Conservation (phyloP, 2,329 filamentous ascomycete genomes). For the Diplodia corticola region DNA sequence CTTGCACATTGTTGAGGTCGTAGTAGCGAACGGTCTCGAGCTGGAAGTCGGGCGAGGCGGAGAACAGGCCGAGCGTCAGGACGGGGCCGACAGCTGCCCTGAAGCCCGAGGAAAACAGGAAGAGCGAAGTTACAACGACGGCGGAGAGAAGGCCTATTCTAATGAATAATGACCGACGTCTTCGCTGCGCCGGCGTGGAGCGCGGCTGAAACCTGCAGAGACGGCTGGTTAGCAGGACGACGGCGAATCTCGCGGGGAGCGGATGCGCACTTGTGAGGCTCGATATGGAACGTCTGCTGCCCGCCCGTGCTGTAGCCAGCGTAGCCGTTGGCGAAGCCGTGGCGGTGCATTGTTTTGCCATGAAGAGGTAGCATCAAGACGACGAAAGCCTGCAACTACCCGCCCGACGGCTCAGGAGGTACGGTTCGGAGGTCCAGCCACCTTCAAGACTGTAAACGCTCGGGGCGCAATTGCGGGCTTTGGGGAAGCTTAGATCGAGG, state of each 20-base stretch:
- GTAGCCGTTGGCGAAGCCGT: constrained; percentile 80
- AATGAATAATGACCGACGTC: constrained; percentile 70
- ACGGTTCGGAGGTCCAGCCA: constrained; percentile 17
- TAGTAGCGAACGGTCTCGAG: constrained; percentile 97
- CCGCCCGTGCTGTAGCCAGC: constrained; percentile 69
- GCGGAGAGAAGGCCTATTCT: constrained; percentile 62
- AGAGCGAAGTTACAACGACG: constrained; percentile 60
- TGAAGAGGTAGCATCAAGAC: constrained; percentile 61
- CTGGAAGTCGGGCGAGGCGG: constrained; percentile 68
- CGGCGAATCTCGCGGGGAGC: constrained; percentile 25
- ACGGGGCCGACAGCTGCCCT: constrained; percentile 61
- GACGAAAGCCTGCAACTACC: constrained; percentile 10
- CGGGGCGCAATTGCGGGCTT: constrained; percentile 14
- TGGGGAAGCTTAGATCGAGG: constrained; percentile 3
- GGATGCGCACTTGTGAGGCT: constrained; percentile 74
- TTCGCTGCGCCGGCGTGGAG: constrained; percentile 69
- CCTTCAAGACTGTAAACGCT: constrained; percentile 2
- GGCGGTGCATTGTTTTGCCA: constrained; percentile 84
- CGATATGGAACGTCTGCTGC: constrained; percentile 75
- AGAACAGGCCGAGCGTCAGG: constrained; percentile 69
- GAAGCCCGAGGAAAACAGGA: constrained; percentile 76
- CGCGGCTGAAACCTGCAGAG: constrained; percentile 77
- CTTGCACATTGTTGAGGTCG: constrained; percentile 87
- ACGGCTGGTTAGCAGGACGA: constrained; percentile 33
- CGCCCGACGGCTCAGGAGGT: constrained; percentile 23